Percentiles rank a stretch among this genome's conserved stretches.
Evolutionary conservation across 345 rosid genomes (phyloP).

Genomic region (Eucalyptus viminalis): DNA sequence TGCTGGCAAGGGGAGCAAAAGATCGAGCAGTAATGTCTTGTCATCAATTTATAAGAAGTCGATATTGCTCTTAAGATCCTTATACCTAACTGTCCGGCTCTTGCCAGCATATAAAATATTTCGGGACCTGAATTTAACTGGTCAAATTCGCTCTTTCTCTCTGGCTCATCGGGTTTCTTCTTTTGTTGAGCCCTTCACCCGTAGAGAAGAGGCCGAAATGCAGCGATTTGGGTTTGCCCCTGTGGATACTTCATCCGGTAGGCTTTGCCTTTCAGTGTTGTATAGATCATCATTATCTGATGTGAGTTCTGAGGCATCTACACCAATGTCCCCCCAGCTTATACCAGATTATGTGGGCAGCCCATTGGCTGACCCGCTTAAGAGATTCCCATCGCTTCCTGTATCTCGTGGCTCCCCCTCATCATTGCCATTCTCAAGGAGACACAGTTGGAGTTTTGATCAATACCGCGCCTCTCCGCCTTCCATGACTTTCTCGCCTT

Average conservation of each 20-base stretch:
- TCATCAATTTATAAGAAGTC: constrained; percentile 68
- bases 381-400: constrained; percentile 72
- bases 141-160: constrained; percentile 41
- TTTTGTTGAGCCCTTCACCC: constrained; percentile 67
- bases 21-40: constrained; percentile 47
- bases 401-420: constrained; percentile 64
- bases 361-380: constrained; percentile 84
- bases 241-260: constrained; percentile 69
- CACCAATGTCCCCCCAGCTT: constrained; percentile 74
- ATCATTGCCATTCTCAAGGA: constrained; percentile 64
- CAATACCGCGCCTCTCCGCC: constrained; percentile 53
- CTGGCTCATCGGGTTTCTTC: constrained; percentile 78
- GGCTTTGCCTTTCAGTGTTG: constrained; percentile 74
- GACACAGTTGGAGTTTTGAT: constrained; percentile 90
- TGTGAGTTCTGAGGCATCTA: constrained; percentile 52
- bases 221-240: constrained; percentile 76
- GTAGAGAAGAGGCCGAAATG: constrained; percentile 79
- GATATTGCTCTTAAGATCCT: constrained; percentile 67
- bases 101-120: constrained; percentile 84
- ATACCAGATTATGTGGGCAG: constrained; percentile 95
- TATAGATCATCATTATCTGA: constrained; percentile 55
- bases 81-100: constrained; percentile 77
- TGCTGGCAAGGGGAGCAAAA: constrained; percentile 36
- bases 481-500: constrained; percentile 63
- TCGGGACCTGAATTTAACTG: constrained; percentile 66